Percentiles rank a stretch among this genome's conserved stretches.
Evolutionary conservation across 75 land plant species (phyloP).

Genomic region (Picea sitchensis): DNA sequence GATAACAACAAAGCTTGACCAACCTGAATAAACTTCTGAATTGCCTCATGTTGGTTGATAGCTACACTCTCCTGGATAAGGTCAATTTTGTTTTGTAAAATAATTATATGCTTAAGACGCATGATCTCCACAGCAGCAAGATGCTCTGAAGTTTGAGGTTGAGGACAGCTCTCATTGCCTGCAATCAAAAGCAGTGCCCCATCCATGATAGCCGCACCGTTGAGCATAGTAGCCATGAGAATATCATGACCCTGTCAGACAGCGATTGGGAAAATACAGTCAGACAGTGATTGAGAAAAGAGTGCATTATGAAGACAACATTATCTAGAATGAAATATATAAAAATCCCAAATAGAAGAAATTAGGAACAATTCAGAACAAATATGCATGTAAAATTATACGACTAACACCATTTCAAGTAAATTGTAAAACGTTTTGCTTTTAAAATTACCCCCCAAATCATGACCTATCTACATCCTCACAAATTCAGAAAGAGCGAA

Average conservation of each 20-base stretch:
- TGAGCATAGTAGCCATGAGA: conserved; percentile 99
- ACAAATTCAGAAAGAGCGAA: neutral
- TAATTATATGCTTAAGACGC: conserved; percentile 92
- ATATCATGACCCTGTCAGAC: conserved; percentile 90
- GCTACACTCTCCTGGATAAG: conserved; percentile 95
- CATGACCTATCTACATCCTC: neutral
- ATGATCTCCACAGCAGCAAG: conserved; percentile 98
- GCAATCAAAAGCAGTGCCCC: conserved; percentile 97
- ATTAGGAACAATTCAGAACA: neutral
- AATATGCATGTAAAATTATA: neutral
- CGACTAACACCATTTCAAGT: neutral
- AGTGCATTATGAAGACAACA: neutral
- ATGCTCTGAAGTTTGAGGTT: conserved; percentile 98
- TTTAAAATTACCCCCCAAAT: neutral
- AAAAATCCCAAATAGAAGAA: neutral
- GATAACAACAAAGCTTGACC: neutral
- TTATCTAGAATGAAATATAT: neutral
- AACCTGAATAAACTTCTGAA: conserved; percentile 92
- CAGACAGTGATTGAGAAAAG: neutral
- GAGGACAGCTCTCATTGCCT: conserved; percentile 96
- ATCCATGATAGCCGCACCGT: conserved; percentile 99
- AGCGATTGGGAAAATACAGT: neutral
- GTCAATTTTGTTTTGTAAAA: conserved; percentile 95
- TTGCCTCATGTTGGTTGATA: conserved; percentile 82
- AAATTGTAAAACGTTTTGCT: neutral